Base-by-base conservation (phyloP, 192 early-diverging fungal genomes). In the Allomyces macrogynus region DNA sequence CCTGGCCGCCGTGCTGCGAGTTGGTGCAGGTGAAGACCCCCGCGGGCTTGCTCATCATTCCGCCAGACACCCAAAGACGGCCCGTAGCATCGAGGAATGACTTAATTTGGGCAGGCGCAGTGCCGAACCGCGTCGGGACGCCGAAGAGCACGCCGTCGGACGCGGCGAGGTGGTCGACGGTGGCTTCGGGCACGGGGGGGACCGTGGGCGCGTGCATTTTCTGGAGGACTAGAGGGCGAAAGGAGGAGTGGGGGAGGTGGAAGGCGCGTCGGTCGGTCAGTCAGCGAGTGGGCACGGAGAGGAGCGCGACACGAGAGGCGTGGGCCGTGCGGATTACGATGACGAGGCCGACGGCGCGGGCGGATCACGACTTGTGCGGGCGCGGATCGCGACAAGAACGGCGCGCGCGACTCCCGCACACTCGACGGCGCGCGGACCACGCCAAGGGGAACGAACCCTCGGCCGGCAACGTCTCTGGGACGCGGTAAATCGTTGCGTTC, bases 1-100 rank as follows among this genome's bases (percentile, higher is more conserved):
- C 88, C 76, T 89, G 86, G 23, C 89, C 89, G 63, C 88, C 88
- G 71, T 87, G 84, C 74, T 87, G 86, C 62, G 80, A 78, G 10
- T 73, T 81, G 10, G 88, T 89, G 32, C 86, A 84, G 61, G 78
- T 83, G 77, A 92, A 90, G 61, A 77, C 69, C 27, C 83, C 90
- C 5, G 76, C 87, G 60, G 81, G 79, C 64, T 77, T 77, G 62
- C 69, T 66, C 3, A 57, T 24, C 65, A 70, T 27, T 20, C 68
- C 69, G 4, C 67, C 65, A 22, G 32, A 40, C 4, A 40, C 27
- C 73, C 69, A 71, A 23, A 69, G 64, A 61, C 67, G 44, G 0
- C 70, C 69, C 1, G 70, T 70, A 11, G 73, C 63, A 26, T 74
- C 73, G 22, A 70, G 69, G 42, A 74, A 66, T 1, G 69, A 20